These are phyloP conservation scores for Lathyrus oleraceus DNA, from an alignment of 306 rosid species.

Conservation along the genomic window DNA sequence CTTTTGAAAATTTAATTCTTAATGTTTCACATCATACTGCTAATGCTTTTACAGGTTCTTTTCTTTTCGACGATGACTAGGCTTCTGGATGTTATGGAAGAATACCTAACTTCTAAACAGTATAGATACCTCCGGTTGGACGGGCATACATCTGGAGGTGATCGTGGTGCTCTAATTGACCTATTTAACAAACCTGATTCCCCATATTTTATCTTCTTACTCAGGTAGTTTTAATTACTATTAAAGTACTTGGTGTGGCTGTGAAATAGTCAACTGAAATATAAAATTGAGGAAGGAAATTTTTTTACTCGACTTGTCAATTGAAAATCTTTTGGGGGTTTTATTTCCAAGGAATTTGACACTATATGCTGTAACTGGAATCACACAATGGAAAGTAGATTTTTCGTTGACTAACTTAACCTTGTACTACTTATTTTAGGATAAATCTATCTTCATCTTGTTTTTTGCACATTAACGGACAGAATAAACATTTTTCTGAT, in stretches of 20 bases:
- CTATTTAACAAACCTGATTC: slow-evolving; percentile 70
- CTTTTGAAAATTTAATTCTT: slow-evolving; percentile 19
- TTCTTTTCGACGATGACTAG: slow-evolving; percentile 99
- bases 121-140: slow-evolving; percentile 91
- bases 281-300: not conserved
- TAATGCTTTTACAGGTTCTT: slow-evolving; percentile 70
- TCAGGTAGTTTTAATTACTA: slow-evolving; percentile 59
- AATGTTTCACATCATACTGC: slow-evolving; percentile 24
- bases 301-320: too few species aligned
- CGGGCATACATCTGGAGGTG: slow-evolving; percentile 97
- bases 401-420: not conserved
- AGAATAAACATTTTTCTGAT: not conserved
- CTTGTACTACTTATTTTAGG: not conserved
- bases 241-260: slow-evolving; percentile 6
- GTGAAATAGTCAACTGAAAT: slow-evolving; percentile 10
- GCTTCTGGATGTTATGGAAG: slow-evolving; percentile 99
- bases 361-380: slow-evolving; percentile 8
- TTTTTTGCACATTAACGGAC: slow-evolving; percentile 1
- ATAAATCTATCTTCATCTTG: slow-evolving; percentile 3
- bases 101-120: slow-evolving; percentile 78
- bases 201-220: slow-evolving; percentile 87
- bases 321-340: not conserved
- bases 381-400: slow-evolving; percentile 6
- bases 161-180: slow-evolving; percentile 96
- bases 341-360: slow-evolving; percentile 4